phyloP scores from a whole-genome alignment of 768 basidiomycete species.

The Botryobasidium botryosum region DNA sequence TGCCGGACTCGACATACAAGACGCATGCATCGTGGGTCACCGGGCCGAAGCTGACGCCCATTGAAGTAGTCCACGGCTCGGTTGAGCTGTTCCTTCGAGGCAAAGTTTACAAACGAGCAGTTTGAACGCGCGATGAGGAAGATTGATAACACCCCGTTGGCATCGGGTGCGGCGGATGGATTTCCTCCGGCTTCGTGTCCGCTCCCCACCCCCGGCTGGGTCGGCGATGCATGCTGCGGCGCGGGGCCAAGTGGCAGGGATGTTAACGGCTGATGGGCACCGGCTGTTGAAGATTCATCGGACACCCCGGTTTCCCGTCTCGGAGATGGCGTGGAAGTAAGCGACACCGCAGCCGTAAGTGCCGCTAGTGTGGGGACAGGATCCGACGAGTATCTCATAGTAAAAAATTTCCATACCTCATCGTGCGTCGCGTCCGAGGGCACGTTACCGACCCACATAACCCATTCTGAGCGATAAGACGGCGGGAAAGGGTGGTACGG shows the following conservation, averaged over 20 bases:
- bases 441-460: slow-evolving; percentile 94
- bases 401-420: slow-evolving; percentile 79
- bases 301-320: too few species aligned
- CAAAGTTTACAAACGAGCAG: slow-evolving; percentile 88
- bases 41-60: slow-evolving; percentile 47
- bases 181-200: too few species aligned
- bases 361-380: too few species aligned
- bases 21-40: slow-evolving; percentile 53
- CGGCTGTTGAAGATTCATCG: too few species aligned
- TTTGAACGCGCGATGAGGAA: slow-evolving; percentile 91
- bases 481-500: slow-evolving; percentile 10
- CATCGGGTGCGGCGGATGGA: background rate
- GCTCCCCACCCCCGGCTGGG: too few species aligned
- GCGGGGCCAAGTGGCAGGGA: too few species aligned
- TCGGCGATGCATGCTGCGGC: too few species aligned
- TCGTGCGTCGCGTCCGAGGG: slow-evolving; percentile 67
- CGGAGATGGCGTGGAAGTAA: too few species aligned
- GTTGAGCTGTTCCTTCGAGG: slow-evolving; percentile 40
- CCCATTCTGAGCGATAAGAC: slow-evolving; percentile 70
- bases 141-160: slow-evolving; percentile 57
- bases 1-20: slow-evolving; percentile 71
- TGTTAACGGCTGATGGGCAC: too few species aligned
- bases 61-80: slow-evolving; percentile 58
- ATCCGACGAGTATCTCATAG: too few species aligned
- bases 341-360: too few species aligned